Base-by-base conservation (phyloP, 179 eudicot genomes). In the Gypsophila paniculata region DNA sequence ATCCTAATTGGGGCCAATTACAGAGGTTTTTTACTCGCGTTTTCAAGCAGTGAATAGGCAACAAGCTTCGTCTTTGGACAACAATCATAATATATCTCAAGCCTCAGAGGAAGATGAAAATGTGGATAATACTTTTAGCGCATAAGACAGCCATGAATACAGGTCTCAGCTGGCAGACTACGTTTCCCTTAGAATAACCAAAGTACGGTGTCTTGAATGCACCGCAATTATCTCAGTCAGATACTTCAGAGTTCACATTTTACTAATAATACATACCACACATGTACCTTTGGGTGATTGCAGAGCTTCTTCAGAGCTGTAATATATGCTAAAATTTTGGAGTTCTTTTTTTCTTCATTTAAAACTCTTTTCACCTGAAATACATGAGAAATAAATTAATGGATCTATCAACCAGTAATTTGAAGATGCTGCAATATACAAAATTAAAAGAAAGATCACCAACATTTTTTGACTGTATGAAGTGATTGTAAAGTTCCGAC, bases 271-370 rank as follows among this genome's bases (percentile, higher is more conserved):
- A 22, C 10, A 26, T 63, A 26, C 68, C 59, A 2, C 49, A 64
- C 18, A 57, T 36, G 61, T 87, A 95, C 99, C 99, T 95, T 95
- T 52, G 99, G 99, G 74, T 95, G 99, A 76, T 95, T 95, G 90
- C 99, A 95, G 61, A 95, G 97, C 87, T 95, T 95, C 87, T 95
- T 95, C 26, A 95, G 88, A 72, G 90, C 97, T 71, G 97, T 95
- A 78, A 95, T 95, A 64, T 89, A 95, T 71, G 97, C 96, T 82
- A 95, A 79, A 59, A 95, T 87, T 74, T 87, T 90, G 58, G 97
- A 81, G 59, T 82, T 86, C 82, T 88, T 90, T 73, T 83, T 72
- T 78, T 89, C 95, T 84, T 89, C 99, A 65, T 75, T 77, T 65
- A 95, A 82, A 42, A 83, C 99, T 63, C 81, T 78, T 86, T 90